phyloP scores from a whole-genome alignment of 352 stramenopile genomes.

The Peronospora tabacina region DNA sequence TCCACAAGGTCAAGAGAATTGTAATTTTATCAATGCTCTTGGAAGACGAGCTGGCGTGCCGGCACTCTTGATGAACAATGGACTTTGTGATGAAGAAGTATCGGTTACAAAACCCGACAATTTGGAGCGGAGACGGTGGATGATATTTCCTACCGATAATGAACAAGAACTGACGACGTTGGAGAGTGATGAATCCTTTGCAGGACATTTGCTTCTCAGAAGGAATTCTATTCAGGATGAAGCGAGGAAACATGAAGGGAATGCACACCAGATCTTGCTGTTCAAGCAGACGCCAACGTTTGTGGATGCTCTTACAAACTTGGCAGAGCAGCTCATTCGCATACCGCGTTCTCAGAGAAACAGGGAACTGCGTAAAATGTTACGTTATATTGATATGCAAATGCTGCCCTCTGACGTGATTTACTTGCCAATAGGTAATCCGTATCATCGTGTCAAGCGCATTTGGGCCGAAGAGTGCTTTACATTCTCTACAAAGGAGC shows the following conservation, averaged over 20 bases:
- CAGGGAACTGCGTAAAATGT: slow-evolving; percentile 35
- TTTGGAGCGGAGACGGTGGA: slow-evolving; percentile 44
- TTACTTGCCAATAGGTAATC: slow-evolving; percentile 73
- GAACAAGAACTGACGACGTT: slow-evolving; percentile 28
- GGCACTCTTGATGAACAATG: slow-evolving; percentile 66
- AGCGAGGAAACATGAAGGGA: slow-evolving; percentile 51
- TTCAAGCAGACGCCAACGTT: slow-evolving; percentile 70
- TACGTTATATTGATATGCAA: slow-evolving; percentile 40
- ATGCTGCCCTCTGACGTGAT: slow-evolving; percentile 67
- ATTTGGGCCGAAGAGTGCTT: slow-evolving; percentile 74
- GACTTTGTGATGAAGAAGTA: slow-evolving; percentile 65
- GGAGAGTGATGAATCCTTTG: slow-evolving; percentile 51
- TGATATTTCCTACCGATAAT: slow-evolving; percentile 52
- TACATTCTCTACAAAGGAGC: slow-evolving; percentile 76
- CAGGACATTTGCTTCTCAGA: slow-evolving; percentile 42
- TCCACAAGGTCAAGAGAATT: slow-evolving; percentile 50
- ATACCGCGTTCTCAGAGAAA: slow-evolving; percentile 42
- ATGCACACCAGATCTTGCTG: slow-evolving; percentile 48
- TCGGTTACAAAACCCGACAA: slow-evolving; percentile 36
- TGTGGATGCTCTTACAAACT: slow-evolving; percentile 52
- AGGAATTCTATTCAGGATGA: slow-evolving; percentile 48
- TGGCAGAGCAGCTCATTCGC: slow-evolving; percentile 57
- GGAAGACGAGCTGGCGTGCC: slow-evolving; percentile 55
- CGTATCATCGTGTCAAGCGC: slow-evolving; percentile 63
- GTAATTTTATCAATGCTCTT: slow-evolving; percentile 57